A percentile compares a stretch with the other conserved stretches of the same genome.
Evolutionary conservation across 306 rosid genomes (phyloP).

Genomic region (Geum urbanum): DNA sequence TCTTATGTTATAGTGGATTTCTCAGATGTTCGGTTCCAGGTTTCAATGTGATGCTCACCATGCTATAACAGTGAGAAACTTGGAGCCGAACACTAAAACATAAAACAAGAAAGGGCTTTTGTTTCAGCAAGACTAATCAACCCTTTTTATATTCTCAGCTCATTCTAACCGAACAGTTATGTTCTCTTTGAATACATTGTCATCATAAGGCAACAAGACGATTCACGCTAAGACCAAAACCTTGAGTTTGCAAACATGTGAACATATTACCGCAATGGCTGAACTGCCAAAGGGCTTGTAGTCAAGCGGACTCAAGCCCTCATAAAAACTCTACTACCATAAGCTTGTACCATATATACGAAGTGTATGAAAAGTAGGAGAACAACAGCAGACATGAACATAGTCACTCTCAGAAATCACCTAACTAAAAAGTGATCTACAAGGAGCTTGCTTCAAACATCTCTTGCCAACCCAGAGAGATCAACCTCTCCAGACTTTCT

Average conservation of each 20-base stretch:
- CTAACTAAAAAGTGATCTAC: background rate
- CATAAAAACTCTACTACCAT: background rate
- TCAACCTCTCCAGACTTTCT: slow-evolving; percentile 37
- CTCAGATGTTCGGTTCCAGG: no score
- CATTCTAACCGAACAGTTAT: background rate
- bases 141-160: background rate
- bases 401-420: background rate
- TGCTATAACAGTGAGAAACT: no score
- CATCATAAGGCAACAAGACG: background rate
- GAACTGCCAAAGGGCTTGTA: background rate
- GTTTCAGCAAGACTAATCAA: background rate
- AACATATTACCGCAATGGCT: background rate
- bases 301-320: background rate
- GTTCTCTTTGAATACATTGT: background rate
- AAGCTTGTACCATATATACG: background rate
- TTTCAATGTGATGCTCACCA: no score
- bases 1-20: no score
- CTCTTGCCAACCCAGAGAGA: slow-evolving; percentile 58
- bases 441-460: slow-evolving; percentile 41
- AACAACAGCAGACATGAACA: background rate
- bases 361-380: background rate
- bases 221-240: background rate
- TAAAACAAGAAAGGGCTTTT: background rate
- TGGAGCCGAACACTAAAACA: no score
- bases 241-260: background rate